phyloP scores from a whole-genome alignment of 345 rosid genomes.

The Sisymbrium altissimum region DNA sequence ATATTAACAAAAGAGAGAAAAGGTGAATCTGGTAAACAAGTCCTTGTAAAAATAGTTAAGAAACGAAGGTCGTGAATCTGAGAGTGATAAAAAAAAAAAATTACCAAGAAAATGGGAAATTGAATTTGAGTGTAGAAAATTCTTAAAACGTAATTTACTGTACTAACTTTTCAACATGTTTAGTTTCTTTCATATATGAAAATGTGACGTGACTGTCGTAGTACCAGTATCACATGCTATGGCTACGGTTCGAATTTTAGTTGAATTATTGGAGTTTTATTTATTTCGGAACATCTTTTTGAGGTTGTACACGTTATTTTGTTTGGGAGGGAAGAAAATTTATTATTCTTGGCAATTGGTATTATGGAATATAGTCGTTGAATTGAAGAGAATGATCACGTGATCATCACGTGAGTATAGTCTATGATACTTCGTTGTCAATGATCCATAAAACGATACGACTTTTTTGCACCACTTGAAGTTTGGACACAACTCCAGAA shows the following conservation, averaged over 20 bases:
- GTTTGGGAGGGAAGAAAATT: not conserved
- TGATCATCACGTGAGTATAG: constrained; percentile 23
- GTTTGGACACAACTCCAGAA: constrained; percentile 13
- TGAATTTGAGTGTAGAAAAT: not conserved
- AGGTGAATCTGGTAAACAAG: not conserved
- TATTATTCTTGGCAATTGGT: not conserved
- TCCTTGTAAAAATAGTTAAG: not conserved
- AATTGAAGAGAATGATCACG: constrained; percentile 21
- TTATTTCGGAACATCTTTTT: constrained; percentile 12
- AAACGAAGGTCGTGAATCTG: not conserved
- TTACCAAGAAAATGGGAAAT: not conserved
- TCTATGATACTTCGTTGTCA: constrained; percentile 27
- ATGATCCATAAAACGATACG: constrained; percentile 17
- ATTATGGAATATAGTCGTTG: constrained; percentile 12
- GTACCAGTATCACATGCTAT: constrained; percentile 29
- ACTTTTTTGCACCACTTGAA: constrained; percentile 24
- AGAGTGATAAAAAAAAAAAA: not conserved
- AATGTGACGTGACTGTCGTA: constrained; percentile 34
- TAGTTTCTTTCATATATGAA: constrained; percentile 9
- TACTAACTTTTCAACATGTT: constrained; percentile 4
- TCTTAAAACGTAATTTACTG: not conserved
- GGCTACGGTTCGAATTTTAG: constrained; percentile 3
- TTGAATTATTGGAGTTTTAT: constrained; percentile 14
- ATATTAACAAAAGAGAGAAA: not conserved
- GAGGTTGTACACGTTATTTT: constrained; percentile 31